Evolutionary conservation across 352 stramenopile species (phyloP).

Genomic region (Globisporangium paddicum): DNA sequence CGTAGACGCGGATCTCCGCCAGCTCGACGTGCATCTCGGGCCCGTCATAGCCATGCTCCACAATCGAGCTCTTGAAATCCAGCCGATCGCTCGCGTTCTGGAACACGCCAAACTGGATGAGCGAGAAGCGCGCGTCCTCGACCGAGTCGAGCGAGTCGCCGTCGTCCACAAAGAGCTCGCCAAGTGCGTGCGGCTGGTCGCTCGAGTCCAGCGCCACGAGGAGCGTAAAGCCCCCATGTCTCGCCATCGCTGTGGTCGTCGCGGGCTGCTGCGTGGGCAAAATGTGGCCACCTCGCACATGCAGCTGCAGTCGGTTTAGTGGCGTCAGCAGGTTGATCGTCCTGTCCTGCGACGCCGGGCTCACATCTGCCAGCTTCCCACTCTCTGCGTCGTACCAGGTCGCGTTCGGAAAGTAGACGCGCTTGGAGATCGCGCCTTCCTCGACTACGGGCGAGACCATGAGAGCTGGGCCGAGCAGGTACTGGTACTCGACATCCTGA

Average conservation of each 20-base stretch:
- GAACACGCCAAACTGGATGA: constrained; percentile 35
- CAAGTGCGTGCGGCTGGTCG: constrained; percentile 21
- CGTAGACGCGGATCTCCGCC: constrained; percentile 49
- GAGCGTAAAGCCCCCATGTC: constrained; percentile 47
- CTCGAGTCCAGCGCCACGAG: constrained; percentile 36
- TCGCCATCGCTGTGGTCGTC: constrained; percentile 52
- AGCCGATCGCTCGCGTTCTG: constrained; percentile 33
- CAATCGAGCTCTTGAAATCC: constrained; percentile 30
- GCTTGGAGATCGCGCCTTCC: constrained; percentile 43
- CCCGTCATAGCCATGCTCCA: constrained; percentile 49
- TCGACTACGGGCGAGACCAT: constrained; percentile 80
- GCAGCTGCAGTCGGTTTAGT: constrained; percentile 49
- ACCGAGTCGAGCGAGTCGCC: constrained; percentile 66
- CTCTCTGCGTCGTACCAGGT: constrained; percentile 65
- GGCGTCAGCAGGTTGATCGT: constrained; percentile 46
- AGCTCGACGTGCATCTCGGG: constrained; percentile 64
- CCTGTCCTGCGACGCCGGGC: background rate
- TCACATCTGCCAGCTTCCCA: constrained; percentile 28
- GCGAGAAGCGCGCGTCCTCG: constrained; percentile 46
- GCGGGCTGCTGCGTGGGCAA: constrained; percentile 52
- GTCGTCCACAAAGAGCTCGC: constrained; percentile 73
- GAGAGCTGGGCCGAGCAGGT: constrained; percentile 59
- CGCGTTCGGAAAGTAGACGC: constrained; percentile 65
- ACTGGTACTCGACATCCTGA: constrained; percentile 55
- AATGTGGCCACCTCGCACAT: constrained; percentile 61